These are phyloP conservation scores for Arthrobotrys sphaeroides DNA, from an alignment of 2,329 filamentous ascomycete species.

Conservation along the genomic window DNA sequence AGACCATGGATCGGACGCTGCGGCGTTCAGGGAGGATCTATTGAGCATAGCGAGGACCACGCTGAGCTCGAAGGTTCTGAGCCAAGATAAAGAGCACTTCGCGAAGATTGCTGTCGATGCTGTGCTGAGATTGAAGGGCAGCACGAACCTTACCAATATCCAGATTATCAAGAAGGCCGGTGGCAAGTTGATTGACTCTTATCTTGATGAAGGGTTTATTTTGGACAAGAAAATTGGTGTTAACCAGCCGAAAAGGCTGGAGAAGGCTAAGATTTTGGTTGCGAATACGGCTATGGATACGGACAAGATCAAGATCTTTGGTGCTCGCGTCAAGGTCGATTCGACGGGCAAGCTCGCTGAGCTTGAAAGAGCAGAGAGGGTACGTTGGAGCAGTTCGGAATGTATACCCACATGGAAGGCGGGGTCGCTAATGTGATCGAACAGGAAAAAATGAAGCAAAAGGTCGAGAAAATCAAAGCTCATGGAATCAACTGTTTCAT, in stretches of 20 bases:
- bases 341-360: constrained; percentile 98
- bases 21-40: constrained; percentile 88
- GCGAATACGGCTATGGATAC: constrained; percentile 99
- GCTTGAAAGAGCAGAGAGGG: constrained; percentile 88
- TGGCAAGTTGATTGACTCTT: constrained; percentile 96
- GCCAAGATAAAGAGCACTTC: constrained; percentile 93
- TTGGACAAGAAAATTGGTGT: constrained; percentile 99
- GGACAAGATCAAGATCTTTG: constrained; percentile 99
- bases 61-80: constrained; percentile 94
- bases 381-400: neutral
- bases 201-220: constrained; percentile 97
- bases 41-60: constrained; percentile 92
- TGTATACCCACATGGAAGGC: neutral
- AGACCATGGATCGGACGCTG: constrained; percentile 84
- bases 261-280: constrained; percentile 97
- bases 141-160: constrained; percentile 94
- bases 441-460: constrained; percentile 97
- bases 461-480: constrained; percentile 98
- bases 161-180: constrained; percentile 99
- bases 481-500: constrained; percentile 99
- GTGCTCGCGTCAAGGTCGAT: constrained; percentile 93
- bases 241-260: constrained; percentile 95
- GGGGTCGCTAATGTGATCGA: constrained; percentile 14
- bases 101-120: constrained; percentile 88
- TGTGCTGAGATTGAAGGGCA: constrained; percentile 86